Base-by-base conservation (phyloP, 2,329 filamentous ascomycete species). In the Xylariales sp. region DNA sequence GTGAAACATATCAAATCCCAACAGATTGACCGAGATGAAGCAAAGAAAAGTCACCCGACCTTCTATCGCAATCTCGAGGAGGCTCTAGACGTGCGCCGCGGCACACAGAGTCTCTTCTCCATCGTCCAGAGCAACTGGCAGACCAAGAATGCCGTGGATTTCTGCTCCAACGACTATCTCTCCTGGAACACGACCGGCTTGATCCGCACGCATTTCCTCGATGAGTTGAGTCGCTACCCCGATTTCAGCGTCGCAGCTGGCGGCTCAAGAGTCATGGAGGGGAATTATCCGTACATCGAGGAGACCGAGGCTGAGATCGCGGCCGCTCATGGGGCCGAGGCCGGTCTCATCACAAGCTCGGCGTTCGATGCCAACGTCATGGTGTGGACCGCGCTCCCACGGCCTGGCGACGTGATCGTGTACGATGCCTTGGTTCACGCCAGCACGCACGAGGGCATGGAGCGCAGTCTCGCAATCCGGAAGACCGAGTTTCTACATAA, bases 341-440 rank as follows among this genome's bases (percentile, higher is more conserved):
- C 82, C 0, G 89, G 84, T 80, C 0, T 78, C 91, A 0, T 78
- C 92, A 0, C 87, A 89, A 88, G 88, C 68, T 91, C 85, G 0
- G 86, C 83, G 0, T 88, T 80, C 67, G 83, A 86, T 62, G 86
- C 85, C 16, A 89, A 89, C 69, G 76, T 81, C 0, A 85, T 83
- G 4, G 81, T 88, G 3, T 83, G 84, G 32, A 78, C 81, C 0
- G 81, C 81, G 28, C 74, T 89, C 7, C 85, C 86, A 0, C 85
- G 83, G 23, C 81, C 81, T 0, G 85, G 84, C 0, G 87, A 89
- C 72, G 74, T 82, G 1, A 83, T 92, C n/a, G 72, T 92, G 0
- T 89, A 89, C 67, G 90, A 93, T 75, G 86, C 87, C 70, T 80
- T 89, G 14, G 86, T 91, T 2, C 91, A 92, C 73, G 90, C 90